Base-by-base conservation (phyloP, 441 rosid genomes). In the Pelargonium australe region DNA sequence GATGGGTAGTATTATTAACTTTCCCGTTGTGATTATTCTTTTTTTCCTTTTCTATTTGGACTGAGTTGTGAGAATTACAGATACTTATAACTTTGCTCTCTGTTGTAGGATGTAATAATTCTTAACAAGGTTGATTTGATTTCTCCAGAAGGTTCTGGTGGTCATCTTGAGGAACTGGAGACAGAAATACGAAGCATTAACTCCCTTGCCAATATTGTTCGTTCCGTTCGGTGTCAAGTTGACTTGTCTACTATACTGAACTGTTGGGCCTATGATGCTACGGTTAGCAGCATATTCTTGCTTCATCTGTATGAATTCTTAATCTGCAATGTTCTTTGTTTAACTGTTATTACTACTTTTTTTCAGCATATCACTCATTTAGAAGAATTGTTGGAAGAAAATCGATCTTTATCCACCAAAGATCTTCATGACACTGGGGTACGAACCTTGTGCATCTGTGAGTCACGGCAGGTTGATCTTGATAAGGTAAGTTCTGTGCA, bases 61-160 rank as follows among this genome's bases (percentile, higher is more conserved):
- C 23, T 55, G 61, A 31, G 61, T 6, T 20, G 19, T 70, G 9
- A 44, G 41, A 11, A 63, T 64, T 41, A 66, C 53, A 57, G 28
- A 37, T 65, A 53, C 80, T 75, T 68, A 79, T 47, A 55, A 64
- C 23, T 20, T 73, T 66, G 34, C 20, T 78, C 53, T 67, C 70
- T 61, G 65, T 71, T 88, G 85, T 76, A 91, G 99, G 97, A 94
- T 78, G 87, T 91, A 64, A 79, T 94, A 63, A 82, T 94, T 75
- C 92, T 91, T 84, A 94, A 94, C 85, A 94, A 94, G 87, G 85
- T 91, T 76, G 97, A 94, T 83, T 85, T 94, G 88, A 82, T 89
- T 81, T 84, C 87, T 75, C 74, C 66, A 53, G 87, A 83, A 72
- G 80, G 74, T 31, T 81, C 85, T 70, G 76, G 70, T 74, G 84